A percentile compares a stretch with the other conserved stretches of the same genome.
These are phyloP conservation scores for Murraya paniculata DNA, from an alignment of 345 rosid species.

Conservation along the genomic window DNA sequence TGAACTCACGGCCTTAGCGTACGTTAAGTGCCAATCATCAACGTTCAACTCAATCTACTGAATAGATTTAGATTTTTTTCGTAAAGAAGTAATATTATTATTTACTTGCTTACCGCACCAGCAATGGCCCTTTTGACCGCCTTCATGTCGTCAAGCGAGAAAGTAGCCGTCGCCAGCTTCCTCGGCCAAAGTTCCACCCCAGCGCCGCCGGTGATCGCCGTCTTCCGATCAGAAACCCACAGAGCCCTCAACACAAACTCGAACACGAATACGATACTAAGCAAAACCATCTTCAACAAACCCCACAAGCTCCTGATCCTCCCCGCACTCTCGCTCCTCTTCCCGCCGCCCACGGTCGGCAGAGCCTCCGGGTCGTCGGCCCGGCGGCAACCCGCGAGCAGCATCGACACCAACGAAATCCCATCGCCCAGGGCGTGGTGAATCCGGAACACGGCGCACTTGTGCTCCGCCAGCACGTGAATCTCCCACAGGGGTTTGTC, in stretches of 20 bases:
- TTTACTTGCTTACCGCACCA: slow-evolving; percentile 33
- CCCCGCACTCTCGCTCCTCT: slow-evolving; percentile 7
- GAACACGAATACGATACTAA: slow-evolving; percentile 28
- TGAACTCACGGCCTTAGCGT: too few relatives aligned
- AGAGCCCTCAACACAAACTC: slow-evolving; percentile 35
- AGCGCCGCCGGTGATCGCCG: slow-evolving; percentile 47
- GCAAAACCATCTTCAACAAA: slow-evolving; percentile 32
- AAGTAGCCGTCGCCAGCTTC: slow-evolving; percentile 46
- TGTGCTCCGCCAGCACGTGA: slow-evolving; percentile 35
- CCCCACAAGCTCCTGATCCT: slow-evolving; percentile 12
- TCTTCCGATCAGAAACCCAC: slow-evolving; percentile 39
- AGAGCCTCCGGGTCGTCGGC: slow-evolving; percentile 29
- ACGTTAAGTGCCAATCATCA: too few relatives aligned
- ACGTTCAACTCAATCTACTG: too few relatives aligned
- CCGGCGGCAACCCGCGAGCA: slow-evolving; percentile 39
- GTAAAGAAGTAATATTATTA: too few relatives aligned
- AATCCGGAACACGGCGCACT: slow-evolving; percentile 39
- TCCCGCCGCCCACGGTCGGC: slow-evolving; percentile 19
- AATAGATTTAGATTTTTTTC: too few relatives aligned
- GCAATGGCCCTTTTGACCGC: slow-evolving; percentile 40
- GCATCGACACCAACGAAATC: slow-evolving; percentile 50
- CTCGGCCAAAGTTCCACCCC: slow-evolving; percentile 74
- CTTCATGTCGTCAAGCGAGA: slow-evolving; percentile 52
- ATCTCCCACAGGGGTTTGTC: slow-evolving; percentile 66
- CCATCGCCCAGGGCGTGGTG: slow-evolving; percentile 69